Conservation (phyloP, 192 early-diverging fungal species). For the Coemansia sp. region DNA sequence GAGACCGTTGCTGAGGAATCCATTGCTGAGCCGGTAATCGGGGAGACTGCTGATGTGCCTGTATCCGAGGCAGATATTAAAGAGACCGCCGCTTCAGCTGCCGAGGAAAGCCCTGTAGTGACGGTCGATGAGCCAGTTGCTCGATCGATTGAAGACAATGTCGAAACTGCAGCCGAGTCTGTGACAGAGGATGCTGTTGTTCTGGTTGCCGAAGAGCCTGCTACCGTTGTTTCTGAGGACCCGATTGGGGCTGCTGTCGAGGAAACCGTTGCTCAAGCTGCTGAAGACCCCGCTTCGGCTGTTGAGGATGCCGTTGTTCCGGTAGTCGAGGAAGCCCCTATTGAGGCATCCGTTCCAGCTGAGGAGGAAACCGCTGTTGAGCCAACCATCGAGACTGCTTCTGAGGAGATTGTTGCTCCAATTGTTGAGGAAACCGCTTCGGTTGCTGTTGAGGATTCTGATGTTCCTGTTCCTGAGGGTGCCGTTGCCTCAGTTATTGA, state of each 20-base stretch:
- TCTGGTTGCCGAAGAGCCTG: not conserved
- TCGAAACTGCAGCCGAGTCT: not conserved
- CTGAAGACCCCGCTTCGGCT: not conserved
- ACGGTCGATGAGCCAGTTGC: not conserved
- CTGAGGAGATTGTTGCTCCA: not conserved
- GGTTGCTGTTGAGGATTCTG: not conserved
- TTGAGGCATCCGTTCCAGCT: not conserved
- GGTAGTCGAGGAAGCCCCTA: not conserved
- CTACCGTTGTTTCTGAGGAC: not conserved
- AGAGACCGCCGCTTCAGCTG: not conserved
- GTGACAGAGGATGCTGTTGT: not conserved
- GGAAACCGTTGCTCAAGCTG: not conserved
- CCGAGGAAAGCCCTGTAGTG: not conserved
- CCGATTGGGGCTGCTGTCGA: not conserved
- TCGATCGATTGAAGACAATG: not conserved
- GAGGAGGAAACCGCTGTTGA: not conserved
- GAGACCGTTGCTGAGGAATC: not conserved
- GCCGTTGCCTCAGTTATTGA: not conserved
- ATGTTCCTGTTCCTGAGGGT: not conserved
- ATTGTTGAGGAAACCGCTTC: not conserved
- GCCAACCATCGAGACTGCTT: not conserved
- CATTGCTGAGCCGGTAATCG: not conserved
- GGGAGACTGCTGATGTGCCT: constrained; percentile 2
- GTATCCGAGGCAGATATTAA: not conserved
- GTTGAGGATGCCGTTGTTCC: constrained; percentile 1